phyloP scores from a whole-genome alignment of 495 filamentous ascomycete species.

The Penicillium mononematosum region DNA sequence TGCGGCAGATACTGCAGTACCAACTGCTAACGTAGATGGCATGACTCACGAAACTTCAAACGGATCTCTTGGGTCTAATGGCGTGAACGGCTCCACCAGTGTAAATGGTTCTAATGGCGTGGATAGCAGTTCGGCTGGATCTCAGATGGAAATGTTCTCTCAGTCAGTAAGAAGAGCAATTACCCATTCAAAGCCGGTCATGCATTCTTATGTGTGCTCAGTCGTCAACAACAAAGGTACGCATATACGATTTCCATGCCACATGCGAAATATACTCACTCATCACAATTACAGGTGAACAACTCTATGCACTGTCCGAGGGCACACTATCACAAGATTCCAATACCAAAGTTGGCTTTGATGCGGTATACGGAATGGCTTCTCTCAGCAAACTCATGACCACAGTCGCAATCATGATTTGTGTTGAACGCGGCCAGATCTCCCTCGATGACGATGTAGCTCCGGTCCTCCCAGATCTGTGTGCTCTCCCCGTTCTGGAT shows the following conservation, averaged over 20 bases:
- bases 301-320: not conserved
- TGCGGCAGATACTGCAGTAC: not conserved
- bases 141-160: not conserved
- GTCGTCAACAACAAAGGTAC: not conserved
- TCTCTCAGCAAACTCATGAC: constrained; percentile 2
- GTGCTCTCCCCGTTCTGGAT: not conserved
- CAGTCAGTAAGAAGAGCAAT: constrained; percentile 1
- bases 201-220: constrained; percentile 2
- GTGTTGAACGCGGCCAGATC: not conserved
- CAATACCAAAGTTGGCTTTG: not conserved
- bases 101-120: not conserved
- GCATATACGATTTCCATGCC: not conserved
- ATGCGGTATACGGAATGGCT: not conserved
- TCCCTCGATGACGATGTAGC: constrained; percentile 1
- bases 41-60: not conserved
- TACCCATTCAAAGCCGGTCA: not conserved
- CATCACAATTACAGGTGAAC: not conserved
- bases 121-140: not conserved
- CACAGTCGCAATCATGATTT: not conserved
- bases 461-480: not conserved
- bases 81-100: not conserved
- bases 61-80: not conserved
- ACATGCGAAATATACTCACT: not conserved
- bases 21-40: not conserved
- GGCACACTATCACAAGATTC: not conserved